Conservation (phyloP, 2,329 filamentous ascomycete genomes). For the Colletotrichum karsti region DNA sequence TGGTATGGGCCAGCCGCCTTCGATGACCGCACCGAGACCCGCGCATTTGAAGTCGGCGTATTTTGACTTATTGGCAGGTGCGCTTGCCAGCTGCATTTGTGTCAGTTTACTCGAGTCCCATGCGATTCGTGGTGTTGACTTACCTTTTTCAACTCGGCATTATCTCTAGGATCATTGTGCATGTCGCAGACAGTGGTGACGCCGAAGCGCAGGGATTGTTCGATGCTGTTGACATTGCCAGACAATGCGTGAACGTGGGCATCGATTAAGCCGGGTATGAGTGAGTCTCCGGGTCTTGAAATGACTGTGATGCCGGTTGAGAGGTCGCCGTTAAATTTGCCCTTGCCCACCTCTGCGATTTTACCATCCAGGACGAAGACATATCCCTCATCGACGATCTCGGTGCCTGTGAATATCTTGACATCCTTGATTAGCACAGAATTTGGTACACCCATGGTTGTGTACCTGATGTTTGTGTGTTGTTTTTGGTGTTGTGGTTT, state of each 20-base stretch:
- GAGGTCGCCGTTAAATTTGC: constrained; percentile 22
- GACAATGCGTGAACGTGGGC: constrained; percentile 56
- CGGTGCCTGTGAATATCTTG: constrained; percentile 55
- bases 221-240: constrained; percentile 41
- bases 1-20: constrained; percentile 57
- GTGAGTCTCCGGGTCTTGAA: constrained; percentile 53
- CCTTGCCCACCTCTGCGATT: constrained; percentile 39
- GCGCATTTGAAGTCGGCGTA: constrained; percentile 57
- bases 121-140: background rate
- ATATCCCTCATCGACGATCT: constrained; percentile 47
- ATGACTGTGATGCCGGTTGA: constrained; percentile 35
- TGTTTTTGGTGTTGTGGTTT: too few relatives aligned
- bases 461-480: rapidly evolving
- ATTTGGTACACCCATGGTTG: background rate
- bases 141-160: constrained; percentile 37
- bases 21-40: constrained; percentile 56
- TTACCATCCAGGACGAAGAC: constrained; percentile 50
- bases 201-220: constrained; percentile 56
- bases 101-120: background rate
- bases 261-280: constrained; percentile 60
- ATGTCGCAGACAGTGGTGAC: constrained; percentile 61
- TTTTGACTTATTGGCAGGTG: constrained; percentile 32
- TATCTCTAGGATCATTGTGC: constrained; percentile 48
- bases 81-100: constrained; percentile 24
- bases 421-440: constrained; percentile 34